Evolutionary conservation across 2,329 filamentous ascomycete genomes (phyloP).

Genomic region (Diplocarpon rosae): DNA sequence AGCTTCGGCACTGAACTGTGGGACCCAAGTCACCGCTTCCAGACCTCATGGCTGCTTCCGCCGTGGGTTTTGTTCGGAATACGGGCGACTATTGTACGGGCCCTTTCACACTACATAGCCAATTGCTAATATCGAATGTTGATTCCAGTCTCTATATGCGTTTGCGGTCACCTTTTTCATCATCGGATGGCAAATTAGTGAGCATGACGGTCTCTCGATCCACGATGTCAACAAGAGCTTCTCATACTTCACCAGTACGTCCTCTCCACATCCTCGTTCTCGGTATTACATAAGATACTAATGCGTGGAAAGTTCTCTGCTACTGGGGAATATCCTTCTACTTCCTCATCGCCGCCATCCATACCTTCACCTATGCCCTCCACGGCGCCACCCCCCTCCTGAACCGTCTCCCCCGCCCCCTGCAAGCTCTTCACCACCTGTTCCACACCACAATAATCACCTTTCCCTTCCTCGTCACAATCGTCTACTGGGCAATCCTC

Average conservation of each 20-base stretch:
- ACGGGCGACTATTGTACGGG: slow-evolving; percentile 43
- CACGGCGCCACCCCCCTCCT: slow-evolving; percentile 45
- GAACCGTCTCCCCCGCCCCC: slow-evolving; percentile 44
- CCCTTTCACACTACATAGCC: slow-evolving; percentile 12
- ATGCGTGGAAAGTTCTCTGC: slow-evolving; percentile 32
- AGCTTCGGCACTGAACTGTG: slow-evolving; percentile 21
- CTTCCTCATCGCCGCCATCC: slow-evolving; percentile 53
- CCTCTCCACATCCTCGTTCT: neutral
- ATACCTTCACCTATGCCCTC: slow-evolving; percentile 57
- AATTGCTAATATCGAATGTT: slow-evolving; percentile 2
- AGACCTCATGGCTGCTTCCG: slow-evolving; percentile 71
- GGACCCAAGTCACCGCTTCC: slow-evolving; percentile 48
- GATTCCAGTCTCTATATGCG: slow-evolving; percentile 47
- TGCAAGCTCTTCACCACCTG: slow-evolving; percentile 54
- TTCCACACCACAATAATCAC: slow-evolving; percentile 52
- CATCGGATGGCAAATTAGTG: slow-evolving; percentile 53
- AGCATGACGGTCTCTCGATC: slow-evolving; percentile 24
- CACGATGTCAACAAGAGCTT: slow-evolving; percentile 44
- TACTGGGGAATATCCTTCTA: slow-evolving; percentile 81
- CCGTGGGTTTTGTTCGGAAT: slow-evolving; percentile 49
- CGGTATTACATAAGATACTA: no score
- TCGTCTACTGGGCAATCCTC: slow-evolving; percentile 59
- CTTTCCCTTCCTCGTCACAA: slow-evolving; percentile 58
- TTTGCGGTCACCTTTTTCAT: slow-evolving; percentile 60
- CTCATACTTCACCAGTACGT: slow-evolving; percentile 65